Conservation (phyloP, 78 protist species). For the Capsaspora owczarzaki region DNA sequence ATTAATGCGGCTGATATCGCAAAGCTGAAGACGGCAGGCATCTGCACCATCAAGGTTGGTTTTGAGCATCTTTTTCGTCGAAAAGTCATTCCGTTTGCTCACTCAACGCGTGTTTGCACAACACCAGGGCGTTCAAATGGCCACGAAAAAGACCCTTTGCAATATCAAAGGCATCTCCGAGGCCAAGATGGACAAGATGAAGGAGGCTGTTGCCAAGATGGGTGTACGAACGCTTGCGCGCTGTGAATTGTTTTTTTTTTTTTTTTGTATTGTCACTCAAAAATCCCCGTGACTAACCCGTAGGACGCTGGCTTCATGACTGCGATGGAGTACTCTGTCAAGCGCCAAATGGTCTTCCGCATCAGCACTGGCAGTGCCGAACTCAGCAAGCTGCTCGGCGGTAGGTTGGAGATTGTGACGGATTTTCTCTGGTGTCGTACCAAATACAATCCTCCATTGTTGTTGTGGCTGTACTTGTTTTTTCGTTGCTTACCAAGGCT, state of each 20-base stretch:
- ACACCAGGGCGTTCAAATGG: slow-evolving; percentile 36
- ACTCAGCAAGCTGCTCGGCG: slow-evolving; percentile 70
- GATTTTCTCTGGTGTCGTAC: not conserved
- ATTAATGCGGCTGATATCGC: slow-evolving; percentile 59
- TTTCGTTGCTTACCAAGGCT: no score
- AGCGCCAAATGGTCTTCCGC: slow-evolving; percentile 47
- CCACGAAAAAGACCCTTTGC: slow-evolving; percentile 18
- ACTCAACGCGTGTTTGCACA: not conserved
- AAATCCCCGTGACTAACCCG: not conserved
- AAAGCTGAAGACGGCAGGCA: slow-evolving; percentile 57
- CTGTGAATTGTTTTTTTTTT: not conserved
- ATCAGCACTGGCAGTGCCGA: slow-evolving; percentile 87
- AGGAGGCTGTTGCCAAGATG: slow-evolving; percentile 35
- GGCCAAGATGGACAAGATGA: slow-evolving; percentile 66
- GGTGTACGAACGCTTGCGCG: not conserved
- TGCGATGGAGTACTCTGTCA: slow-evolving; percentile 5
- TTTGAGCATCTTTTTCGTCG: not conserved
- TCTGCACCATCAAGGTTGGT: slow-evolving; percentile 43
- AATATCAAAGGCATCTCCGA: slow-evolving; percentile 66
- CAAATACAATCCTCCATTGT: no score
- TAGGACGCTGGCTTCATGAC: slow-evolving; percentile 28
- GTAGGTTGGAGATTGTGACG: not conserved
- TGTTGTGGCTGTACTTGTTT: no score
- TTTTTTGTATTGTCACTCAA: not conserved
- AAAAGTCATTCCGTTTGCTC: no score